These are phyloP conservation scores for Pulveroboletus sp. DNA, from an alignment of 768 basidiomycete genomes.

Conservation along the genomic window DNA sequence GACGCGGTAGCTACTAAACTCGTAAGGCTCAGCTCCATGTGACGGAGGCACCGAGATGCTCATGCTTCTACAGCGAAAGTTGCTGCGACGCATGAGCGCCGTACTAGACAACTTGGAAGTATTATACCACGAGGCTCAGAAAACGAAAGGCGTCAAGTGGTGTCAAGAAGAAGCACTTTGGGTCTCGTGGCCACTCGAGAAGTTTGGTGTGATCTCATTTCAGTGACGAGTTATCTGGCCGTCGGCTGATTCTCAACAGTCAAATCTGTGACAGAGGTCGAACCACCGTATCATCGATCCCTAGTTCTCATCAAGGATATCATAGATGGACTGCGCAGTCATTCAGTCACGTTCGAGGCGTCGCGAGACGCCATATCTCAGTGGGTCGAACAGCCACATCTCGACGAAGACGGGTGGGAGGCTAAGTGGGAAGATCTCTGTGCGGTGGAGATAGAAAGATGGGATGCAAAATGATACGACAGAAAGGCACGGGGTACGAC, in stretches of 20 bases:
- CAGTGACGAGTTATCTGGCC: not conserved
- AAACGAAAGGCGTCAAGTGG: constrained; percentile 68
- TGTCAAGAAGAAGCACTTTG: constrained; percentile 69
- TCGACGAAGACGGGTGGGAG: constrained; percentile 67
- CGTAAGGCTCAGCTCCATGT: constrained; percentile 39
- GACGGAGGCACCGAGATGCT: not conserved
- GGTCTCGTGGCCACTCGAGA: constrained; percentile 78
- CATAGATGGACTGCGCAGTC: constrained; percentile 53
- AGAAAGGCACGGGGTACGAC: constrained; percentile 14
- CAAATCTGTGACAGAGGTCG: constrained; percentile 48
- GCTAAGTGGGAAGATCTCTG: constrained; percentile 76
- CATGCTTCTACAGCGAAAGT: constrained; percentile 49
- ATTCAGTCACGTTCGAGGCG: constrained; percentile 65
- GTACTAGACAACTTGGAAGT: constrained; percentile 62
- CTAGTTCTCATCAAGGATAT: constrained; percentile 52
- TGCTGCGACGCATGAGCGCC: constrained; percentile 60
- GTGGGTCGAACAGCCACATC: constrained; percentile 67
- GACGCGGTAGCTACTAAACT: constrained; percentile 58
- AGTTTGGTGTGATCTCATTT: constrained; percentile 51
- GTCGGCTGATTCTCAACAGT: constrained; percentile 36
- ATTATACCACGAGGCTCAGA: constrained; percentile 64
- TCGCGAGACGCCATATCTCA: constrained; percentile 56
- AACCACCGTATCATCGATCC: constrained; percentile 65
- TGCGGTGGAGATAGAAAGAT: constrained; percentile 68
- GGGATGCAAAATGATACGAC: constrained; percentile 39